Evolutionary conservation across 805 yeast genomes (phyloP).

Genomic region (Candida pseudofarinosa): DNA sequence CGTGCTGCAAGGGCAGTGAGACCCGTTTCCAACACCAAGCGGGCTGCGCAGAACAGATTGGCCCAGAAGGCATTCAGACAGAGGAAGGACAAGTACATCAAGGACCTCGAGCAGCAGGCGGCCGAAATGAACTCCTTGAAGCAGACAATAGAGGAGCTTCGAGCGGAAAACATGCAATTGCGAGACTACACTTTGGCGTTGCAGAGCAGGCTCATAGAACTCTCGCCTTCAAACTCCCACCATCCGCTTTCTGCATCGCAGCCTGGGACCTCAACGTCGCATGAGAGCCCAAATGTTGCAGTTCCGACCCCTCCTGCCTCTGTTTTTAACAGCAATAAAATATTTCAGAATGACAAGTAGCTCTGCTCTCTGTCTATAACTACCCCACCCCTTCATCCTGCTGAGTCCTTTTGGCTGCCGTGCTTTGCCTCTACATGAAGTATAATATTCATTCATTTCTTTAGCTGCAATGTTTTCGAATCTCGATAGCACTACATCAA

Average conservation of each 20-base stretch:
- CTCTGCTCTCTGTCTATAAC: too few species aligned
- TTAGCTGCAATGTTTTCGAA: too few species aligned
- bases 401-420: too few species aligned
- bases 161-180: slow-evolving; percentile 65
- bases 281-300: slow-evolving; percentile 5
- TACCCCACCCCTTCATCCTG: too few species aligned
- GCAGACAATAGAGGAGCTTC: slow-evolving; percentile 61
- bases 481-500: too few species aligned
- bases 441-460: too few species aligned
- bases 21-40: slow-evolving; percentile 60
- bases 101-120: slow-evolving; percentile 72
- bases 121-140: slow-evolving; percentile 58
- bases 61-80: slow-evolving; percentile 91
- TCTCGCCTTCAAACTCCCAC: slow-evolving; percentile 18
- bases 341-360: slow-evolving; percentile 8
- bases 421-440: too few species aligned
- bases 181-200: slow-evolving; percentile 69
- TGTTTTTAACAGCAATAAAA: slow-evolving; percentile 8
- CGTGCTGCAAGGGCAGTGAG: slow-evolving; percentile 14
- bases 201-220: slow-evolving; percentile 61
- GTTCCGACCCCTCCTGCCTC: slow-evolving; percentile 14
- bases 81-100: slow-evolving; percentile 76
- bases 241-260: slow-evolving; percentile 18
- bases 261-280: slow-evolving; percentile 3
- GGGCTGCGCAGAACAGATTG: slow-evolving; percentile 88